Base-by-base conservation (phyloP, 1,284 basidiomycete species). In the Gymnopus androsaceus region DNA sequence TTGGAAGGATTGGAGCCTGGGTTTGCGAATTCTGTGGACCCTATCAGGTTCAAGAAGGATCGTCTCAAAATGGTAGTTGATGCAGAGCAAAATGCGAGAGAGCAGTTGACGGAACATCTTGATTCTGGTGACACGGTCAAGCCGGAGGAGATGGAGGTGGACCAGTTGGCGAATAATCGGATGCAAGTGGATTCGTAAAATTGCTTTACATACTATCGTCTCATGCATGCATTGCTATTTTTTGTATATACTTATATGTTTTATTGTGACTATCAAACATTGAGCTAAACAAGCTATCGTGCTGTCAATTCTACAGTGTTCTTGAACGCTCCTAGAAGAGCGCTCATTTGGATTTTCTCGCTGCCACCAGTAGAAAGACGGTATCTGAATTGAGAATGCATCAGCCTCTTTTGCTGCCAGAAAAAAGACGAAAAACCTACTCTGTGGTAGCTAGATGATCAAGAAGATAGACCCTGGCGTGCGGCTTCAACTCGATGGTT, bases 261-360 rank as follows among this genome's bases (percentile, higher is more conserved):
- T 34, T 23, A 8, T 2, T 34, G n/a, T 15, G 15, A 47, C 3
- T 23, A 50, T n/a, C 19, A 12, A 21, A 28, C 21, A 50, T 23
- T 15, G 7, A 12, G 17, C 11, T 11, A 7, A 34, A 17, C 21
- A 17, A 48, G 15, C 40, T 45, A 42, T 30, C 48, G 57, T 30
- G 48, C 37, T 4, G 84, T 79, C 49, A 90, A 63, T 65, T 97
- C 93, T 4, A 98, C 90, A 0, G 94, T 87, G 52, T 94, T 88
- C 73, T 99, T 99, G 77, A 98, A 96, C 8, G 92, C 91, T 2
- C 92, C 95, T 1, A 99, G 75, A 59, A 99, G 72, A 0, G 94
- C 95, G 2, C 94, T 94, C 55, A 99, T 71, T 68, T 99, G 97
- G 56, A 99, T 86, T 67, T 95, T 98, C 71, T 99, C 97, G 60